These are phyloP conservation scores for Adenanthera pavonina DNA, from an alignment of 306 rosid genomes.

Conservation along the genomic window DNA sequence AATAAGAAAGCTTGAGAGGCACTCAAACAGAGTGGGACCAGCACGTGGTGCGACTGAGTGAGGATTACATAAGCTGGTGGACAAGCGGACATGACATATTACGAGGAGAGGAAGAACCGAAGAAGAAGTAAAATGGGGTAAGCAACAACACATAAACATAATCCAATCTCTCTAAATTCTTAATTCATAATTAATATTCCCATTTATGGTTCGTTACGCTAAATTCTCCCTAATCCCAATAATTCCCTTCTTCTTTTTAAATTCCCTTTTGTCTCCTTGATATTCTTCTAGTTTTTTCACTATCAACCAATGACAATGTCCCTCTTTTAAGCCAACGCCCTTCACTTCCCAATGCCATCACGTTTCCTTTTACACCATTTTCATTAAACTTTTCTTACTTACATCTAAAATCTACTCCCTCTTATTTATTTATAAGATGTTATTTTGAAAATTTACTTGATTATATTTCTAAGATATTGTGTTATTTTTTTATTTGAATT, in stretches of 20 bases:
- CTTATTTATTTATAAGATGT: background rate
- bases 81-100: too few relatives aligned
- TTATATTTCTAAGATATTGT: too few relatives aligned
- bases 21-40: slow-evolving; percentile 48
- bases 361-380: background rate
- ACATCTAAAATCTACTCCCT: background rate
- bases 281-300: background rate
- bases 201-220: slow-evolving; percentile 92
- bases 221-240: slow-evolving; percentile 80
- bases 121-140: slow-evolving; percentile 62
- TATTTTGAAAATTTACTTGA: too few relatives aligned
- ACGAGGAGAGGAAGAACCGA: background rate
- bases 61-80: slow-evolving; percentile 33
- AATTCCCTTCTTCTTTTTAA: background rate
- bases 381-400: background rate
- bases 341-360: background rate
- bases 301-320: slow-evolving; percentile 33
- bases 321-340: slow-evolving; percentile 44
- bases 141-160: slow-evolving; percentile 56
- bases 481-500: too few relatives aligned
- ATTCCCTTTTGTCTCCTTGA: background rate
- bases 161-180: slow-evolving; percentile 22
- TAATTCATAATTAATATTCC: slow-evolving; percentile 27
- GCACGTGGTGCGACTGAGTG: slow-evolving; percentile 50
- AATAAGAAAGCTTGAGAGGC: slow-evolving; percentile 31